Base-by-base conservation (phyloP, 202 grass and related monocot genomes). In the Setaria viridis region DNA sequence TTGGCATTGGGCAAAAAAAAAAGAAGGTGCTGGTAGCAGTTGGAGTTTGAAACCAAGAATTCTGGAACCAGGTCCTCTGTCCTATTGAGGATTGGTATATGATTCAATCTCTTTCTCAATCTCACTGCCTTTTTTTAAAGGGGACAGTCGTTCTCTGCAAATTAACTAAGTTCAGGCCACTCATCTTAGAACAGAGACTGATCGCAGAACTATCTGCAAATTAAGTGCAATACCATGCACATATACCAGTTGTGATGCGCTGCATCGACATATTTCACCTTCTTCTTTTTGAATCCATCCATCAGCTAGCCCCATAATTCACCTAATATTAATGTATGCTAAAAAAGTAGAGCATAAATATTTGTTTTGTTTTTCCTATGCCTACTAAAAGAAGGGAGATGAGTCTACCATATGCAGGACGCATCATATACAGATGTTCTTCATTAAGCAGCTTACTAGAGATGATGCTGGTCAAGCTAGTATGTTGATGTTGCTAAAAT, bases 41-140 rank as follows among this genome's bases (percentile, higher is more conserved):
- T 86, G 46, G 46, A 77, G 53, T 63, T 67, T 75, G 29, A 55
- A 66, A 86, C 78, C 88, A 60, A 89, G 53, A 64, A 76, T 37
- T 47, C 43, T 74, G 71, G 77, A 89, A 80, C 64, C 67, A 9
- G 39, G 9, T 20, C 43, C 53, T 45, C 2, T 72, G 56, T 86
- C 74, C 9, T 62, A 15, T 80, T 45, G 53, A 74, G 21, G 65
- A 84, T 67, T 84, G n/a, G 29, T 50, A 64, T 41, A 74, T 17
- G 32, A 54, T 54, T 29, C n/a, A 17, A 53, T 72, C 66, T 33
- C 80, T 73, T 84, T 88, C 57, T 29, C 33, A 72, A 86, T 84
- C 75, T 74, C 81, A 88, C 48, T 79, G 0, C 8, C 67, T 29
- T 80, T 66, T 10, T 45, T 19, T 51, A 50, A 84, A 29, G 41